Base-by-base conservation (phyloP, 345 rosid species). In the Garcia nutans region DNA sequence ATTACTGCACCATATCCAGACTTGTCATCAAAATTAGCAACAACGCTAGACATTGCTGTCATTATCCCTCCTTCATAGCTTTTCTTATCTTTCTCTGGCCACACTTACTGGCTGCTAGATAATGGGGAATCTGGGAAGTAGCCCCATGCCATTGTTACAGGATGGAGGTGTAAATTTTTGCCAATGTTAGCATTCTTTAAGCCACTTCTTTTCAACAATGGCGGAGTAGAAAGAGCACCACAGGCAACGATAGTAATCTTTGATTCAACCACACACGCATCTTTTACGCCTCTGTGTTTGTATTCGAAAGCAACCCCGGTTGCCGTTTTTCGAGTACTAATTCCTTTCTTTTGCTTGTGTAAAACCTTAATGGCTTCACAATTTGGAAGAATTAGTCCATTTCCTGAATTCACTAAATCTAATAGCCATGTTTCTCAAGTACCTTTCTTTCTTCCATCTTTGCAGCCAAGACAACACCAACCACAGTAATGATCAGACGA, bases 71-170 rank as follows among this genome's bases (percentile, higher is more conserved):
- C 98, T 57, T 92, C 88, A 17, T 89, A 92, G 85, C 96, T 88
- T 77, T 76, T 88, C 73, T 92, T 88, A 55, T 69, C 77, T 57
- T 74, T 76, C 75, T 82, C 91, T 0, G 87, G 88, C 88, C 88
- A 89, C 55, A 26, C 77, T 28, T 28, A 2, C 5, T 37, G 41
- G 41, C 41, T 37, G 41, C 41, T 6, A 6, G 70, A 42, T 1
- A 58, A 3, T 37, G 50, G 24, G 0, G 66, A 5, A n/a, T 84
- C 88, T 0, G 93, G 95, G 60, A 92, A 92, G 74, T 88, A 86
- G 44, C 97, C 98, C 97, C 98, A 93, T 10, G 91, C 92, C 96
- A 93, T 92, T 49, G 92, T 78, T 57, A 92, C 97, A 0, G 97
- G 96, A 77, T 93, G 98, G 72, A 92, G 86, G 79, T 84, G 91